These are phyloP conservation scores for Pseudophaeomoniella oleicola DNA, from an alignment of 2,329 filamentous ascomycete genomes.

Conservation along the genomic window DNA sequence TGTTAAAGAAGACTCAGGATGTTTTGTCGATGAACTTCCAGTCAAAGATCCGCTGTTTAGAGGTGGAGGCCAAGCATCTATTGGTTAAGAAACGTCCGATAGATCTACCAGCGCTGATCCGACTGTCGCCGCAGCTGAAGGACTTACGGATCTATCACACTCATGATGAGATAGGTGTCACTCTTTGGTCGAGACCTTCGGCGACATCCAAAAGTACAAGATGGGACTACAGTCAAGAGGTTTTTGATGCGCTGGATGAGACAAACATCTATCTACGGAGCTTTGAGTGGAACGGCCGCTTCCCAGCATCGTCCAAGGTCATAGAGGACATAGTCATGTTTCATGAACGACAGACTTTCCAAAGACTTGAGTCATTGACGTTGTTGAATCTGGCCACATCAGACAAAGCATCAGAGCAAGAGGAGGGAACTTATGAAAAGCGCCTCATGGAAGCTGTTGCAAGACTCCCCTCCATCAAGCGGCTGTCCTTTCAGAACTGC, in stretches of 20 bases:
- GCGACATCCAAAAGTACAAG: conserved; percentile 20
- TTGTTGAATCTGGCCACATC: conserved; percentile 19
- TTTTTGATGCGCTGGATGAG: conserved; percentile 51
- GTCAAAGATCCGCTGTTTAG: conserved; percentile 54
- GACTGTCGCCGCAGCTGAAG: conserved; percentile 49
- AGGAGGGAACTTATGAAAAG: conserved; percentile 4
- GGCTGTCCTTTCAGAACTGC: conserved; percentile 61
- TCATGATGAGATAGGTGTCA: conserved; percentile 35
- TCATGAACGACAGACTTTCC: conserved; percentile 44
- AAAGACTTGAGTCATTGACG: conserved; percentile 17
- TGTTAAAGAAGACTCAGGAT: conserved; percentile 40
- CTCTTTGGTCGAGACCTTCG: conserved; percentile 14
- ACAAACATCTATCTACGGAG: conserved; percentile 29
- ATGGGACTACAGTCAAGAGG: conserved; percentile 53
- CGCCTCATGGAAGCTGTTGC: conserved; percentile 32
- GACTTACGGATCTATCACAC: conserved; percentile 59
- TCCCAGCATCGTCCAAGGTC: conserved; percentile 19
- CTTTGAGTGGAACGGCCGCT: conserved; percentile 43
- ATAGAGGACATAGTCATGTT: conserved; percentile 30
- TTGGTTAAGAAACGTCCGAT: conserved; percentile 40
- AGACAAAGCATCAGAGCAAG: conserved; percentile 7
- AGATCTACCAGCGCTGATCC: conserved; percentile 44
- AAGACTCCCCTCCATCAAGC: conserved; percentile 48
- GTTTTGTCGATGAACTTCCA: conserved; percentile 48
- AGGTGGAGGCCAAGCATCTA: conserved; percentile 49